These are phyloP conservation scores for Phellopilus nigrolimitatus DNA, from an alignment of 1,284 basidiomycete species.

Conservation along the genomic window DNA sequence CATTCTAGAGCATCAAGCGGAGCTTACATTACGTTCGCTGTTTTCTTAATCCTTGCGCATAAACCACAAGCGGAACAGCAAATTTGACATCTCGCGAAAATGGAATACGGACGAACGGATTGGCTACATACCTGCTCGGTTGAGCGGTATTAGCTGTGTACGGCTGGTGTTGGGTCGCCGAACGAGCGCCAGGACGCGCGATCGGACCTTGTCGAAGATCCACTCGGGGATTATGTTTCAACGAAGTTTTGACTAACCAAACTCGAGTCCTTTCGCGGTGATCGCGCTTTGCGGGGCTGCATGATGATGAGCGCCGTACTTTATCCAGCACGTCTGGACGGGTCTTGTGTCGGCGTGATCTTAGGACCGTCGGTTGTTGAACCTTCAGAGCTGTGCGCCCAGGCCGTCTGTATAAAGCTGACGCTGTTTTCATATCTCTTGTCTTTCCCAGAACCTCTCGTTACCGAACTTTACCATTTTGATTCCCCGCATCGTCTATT, in stretches of 20 bases:
- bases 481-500: background rate
- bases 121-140: background rate
- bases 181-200: background rate
- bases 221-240: no score
- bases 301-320: no score
- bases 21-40: background rate
- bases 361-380: no score
- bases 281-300: no score
- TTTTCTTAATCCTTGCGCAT: background rate
- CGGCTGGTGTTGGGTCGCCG: background rate
- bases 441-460: background rate
- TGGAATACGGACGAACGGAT: no score
- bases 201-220: background rate
- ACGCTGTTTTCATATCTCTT: background rate
- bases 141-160: background rate
- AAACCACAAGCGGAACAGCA: background rate
- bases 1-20: no score
- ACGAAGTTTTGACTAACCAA: no score
- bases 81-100: background rate
- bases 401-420: no score
- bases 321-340: no score
- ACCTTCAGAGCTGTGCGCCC: no score
- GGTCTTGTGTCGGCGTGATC: no score
- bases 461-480: background rate
- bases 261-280: no score